Evolutionary conservation across 202 grass and related monocot species (phyloP), one percentile per base, ranked within the genome.

Genomic region (Saccharum hybrid): DNA sequence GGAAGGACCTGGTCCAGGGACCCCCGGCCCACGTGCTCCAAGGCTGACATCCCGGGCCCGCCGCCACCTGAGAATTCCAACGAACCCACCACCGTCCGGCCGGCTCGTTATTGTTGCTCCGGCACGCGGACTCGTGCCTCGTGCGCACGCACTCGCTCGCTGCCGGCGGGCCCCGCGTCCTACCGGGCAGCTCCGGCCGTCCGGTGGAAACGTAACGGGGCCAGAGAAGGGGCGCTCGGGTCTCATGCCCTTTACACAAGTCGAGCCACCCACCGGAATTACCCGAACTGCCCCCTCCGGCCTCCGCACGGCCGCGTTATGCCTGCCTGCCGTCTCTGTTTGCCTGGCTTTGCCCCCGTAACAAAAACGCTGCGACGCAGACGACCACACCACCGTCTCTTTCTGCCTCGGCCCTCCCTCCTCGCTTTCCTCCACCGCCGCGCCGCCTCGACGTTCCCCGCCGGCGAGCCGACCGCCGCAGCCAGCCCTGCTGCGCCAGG

Each of bases 331-430:
- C 39, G 52, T 56, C 19, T 21, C 0, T 19, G 49, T 18, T 56
- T 62, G 46, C 46, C 46, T 49, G 46, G 12, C 45, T 15, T 51
- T 26, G 78, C 36, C 10, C 71, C 74, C 67, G 42, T 54, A 87
- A 83, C 88, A 75, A 79, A 51, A 83, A 79, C 83, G 75, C 49
- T 39, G 77, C 79, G 84, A 90, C 74, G 67, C 74, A 64, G 78
- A 82, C 88, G 78, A 90, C 91, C 79, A 56, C 74, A 48, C 70
- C 81, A 3, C 45, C 12, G 11, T 72, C 22, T 7, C 65, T 41
- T 6, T 6, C 62, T 57, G 1, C 64, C 21, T 69, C 33, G 49
- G 7, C 60, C 52, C 10, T 45, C 42, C 64, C 81, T 41, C 46
- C 13, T 16, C 5, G 56, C 79, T 72, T 33, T 31, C 38, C 78